Conservation (phyloP, 1,284 basidiomycete species). For the Puccinia hordei region DNA sequence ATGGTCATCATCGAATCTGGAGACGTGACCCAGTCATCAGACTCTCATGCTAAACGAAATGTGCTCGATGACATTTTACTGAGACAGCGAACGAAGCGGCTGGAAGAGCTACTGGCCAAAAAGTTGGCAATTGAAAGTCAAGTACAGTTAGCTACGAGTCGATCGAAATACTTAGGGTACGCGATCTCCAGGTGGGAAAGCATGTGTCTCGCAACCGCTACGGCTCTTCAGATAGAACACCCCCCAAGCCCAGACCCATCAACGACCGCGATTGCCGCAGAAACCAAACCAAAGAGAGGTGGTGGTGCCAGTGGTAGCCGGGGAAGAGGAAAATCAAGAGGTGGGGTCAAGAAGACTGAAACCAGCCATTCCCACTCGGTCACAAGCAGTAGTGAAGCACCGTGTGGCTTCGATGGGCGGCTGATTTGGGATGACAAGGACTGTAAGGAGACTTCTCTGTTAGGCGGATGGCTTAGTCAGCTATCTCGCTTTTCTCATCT, state of each 20-base stretch:
- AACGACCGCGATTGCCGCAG: not conserved
- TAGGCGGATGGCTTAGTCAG: not conserved
- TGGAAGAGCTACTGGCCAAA: constrained; percentile 21
- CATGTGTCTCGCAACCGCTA: constrained; percentile 45
- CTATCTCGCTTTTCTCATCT: not conserved
- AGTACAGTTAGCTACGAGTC: constrained; percentile 14
- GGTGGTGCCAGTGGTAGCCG: not conserved
- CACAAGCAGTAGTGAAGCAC: constrained; percentile 45
- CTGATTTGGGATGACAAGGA: constrained; percentile 50
- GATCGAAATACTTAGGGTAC: constrained; percentile 32
- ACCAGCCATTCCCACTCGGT: constrained; percentile 18
- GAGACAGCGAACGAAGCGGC: not conserved
- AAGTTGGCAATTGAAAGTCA: constrained; percentile 31
- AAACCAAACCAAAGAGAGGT: constrained; percentile 27
- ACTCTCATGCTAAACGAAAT: not conserved
- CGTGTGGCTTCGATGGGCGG: constrained; percentile 48
- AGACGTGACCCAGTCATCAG: not conserved
- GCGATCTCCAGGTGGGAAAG: constrained; percentile 47
- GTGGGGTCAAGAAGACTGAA: constrained; percentile 21
- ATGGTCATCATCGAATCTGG: constrained; percentile 52
- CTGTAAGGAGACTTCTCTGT: constrained; percentile 27
- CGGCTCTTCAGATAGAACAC: constrained; percentile 42
- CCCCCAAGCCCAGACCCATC: constrained; percentile 13
- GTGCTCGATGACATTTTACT: not conserved
- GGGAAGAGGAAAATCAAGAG: constrained; percentile 41